Evolutionary conservation across 2,329 filamentous ascomycete genomes (phyloP), one percentile per base, ranked within the genome.

Genomic region (Passalora sequoiae): DNA sequence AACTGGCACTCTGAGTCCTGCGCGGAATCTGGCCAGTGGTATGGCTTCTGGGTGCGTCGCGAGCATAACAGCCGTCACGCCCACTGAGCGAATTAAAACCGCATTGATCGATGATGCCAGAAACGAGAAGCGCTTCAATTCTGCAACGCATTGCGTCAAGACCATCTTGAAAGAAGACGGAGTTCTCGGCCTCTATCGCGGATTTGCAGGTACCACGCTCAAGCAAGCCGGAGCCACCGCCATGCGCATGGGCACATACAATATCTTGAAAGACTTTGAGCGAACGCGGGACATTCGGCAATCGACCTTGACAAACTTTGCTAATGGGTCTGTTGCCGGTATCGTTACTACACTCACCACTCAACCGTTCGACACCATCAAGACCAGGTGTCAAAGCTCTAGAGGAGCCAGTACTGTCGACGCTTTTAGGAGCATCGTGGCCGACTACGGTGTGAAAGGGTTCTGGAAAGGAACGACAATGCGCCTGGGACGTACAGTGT

Each of bases 401-500:
- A 67, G 70, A 16, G 79, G 76, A 4, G 74, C 75, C 2, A 75
- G 72, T 1, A 79, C 78, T 2, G 60, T 67, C 0, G 77, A 83
- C 48, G 79, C 80, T 0, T 67, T 80, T 3, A 66, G 63, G 38
- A 73, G 70, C 40, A 69, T 84, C 3, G 58, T 78, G 40, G 59
- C 64, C 0, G 78, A 83, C 51, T 73, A 75, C 49, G 81, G 81
- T 0, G 50, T 83, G 2, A 69, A 66, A 28, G 80, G 75, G 0
- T 78, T 84, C 48, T 85, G 81, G 81, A 77, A 74, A 46, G 81
- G 81, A 1, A 84, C 80, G 24, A 77, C 78, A 0, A 84, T 85
- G 81, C 69, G 82, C 43, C 57, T 85, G 17, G 80, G 80, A 0
- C 63, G 81, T 48, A 73, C 81, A 3, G 70, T 84, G 1, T 71